phyloP scores from a whole-genome alignment of 2,329 filamentous ascomycete species.

The Sarocladiaceae sp. region DNA sequence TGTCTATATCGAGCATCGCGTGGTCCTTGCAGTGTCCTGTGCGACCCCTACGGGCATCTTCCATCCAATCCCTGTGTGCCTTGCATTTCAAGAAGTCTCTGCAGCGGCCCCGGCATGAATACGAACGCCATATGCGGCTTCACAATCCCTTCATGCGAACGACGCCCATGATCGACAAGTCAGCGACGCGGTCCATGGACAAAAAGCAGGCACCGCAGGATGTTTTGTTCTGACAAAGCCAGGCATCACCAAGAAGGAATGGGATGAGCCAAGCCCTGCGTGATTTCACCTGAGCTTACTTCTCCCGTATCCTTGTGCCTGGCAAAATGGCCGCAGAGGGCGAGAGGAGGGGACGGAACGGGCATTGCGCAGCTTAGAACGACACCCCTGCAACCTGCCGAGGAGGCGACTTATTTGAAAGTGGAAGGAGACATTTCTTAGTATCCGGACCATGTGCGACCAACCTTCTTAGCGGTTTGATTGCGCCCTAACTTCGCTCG shows the following conservation, averaged over 20 bases:
- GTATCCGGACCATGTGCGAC: too few species aligned
- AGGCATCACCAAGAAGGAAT: neutral
- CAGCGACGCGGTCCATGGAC: too few species aligned
- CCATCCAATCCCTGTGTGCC: slow-evolving; percentile 1
- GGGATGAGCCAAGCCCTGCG: neutral
- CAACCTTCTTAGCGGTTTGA: too few species aligned
- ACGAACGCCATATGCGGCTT: neutral
- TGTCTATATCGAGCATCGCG: neutral
- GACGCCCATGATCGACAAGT: too few species aligned
- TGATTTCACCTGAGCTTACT: neutral
- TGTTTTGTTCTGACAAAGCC: neutral
- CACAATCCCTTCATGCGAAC: neutral
- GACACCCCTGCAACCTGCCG: slow-evolving; percentile 5
- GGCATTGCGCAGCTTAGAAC: neutral
- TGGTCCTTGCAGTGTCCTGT: neutral
- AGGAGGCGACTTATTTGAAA: neutral
- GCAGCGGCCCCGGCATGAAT: neutral
- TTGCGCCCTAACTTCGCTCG: too few species aligned
- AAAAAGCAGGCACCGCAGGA: too few species aligned
- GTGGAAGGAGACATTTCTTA: neutral
- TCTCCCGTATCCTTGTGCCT: neutral
- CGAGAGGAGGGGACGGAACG: neutral
- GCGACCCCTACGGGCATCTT: neutral
- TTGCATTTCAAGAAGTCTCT: neutral
- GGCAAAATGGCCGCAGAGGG: neutral